Evolutionary conservation across 148 eudicot species (phyloP).

Genomic region (Rhododendron vialii): DNA sequence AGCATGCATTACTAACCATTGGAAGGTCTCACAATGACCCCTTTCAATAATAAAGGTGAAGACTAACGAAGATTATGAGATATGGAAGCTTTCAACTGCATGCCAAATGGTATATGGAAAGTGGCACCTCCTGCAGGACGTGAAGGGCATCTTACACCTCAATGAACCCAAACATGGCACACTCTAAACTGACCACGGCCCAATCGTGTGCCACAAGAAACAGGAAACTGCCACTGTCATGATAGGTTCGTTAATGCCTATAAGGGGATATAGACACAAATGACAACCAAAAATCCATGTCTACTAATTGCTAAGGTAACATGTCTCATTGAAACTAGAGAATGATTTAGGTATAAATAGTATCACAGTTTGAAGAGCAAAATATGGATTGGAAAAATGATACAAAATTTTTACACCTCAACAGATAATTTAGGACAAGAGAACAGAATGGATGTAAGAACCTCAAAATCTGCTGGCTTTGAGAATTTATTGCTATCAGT

Average conservation of each 20-base stretch:
- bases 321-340: not conserved
- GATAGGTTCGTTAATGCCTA: not conserved
- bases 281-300: not conserved
- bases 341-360: not conserved
- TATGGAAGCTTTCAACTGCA: not conserved
- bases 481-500: conserved; percentile 87
- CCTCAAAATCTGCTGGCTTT: conserved; percentile 92
- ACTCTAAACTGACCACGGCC: not conserved
- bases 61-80: not conserved
- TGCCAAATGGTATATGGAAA: not conserved
- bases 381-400: not conserved
- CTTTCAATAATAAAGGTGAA: not conserved
- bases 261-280: not conserved
- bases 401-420: not conserved
- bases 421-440: not conserved
- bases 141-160: not conserved
- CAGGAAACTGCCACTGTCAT: not conserved
- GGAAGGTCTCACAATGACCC: not conserved
- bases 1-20: not conserved
- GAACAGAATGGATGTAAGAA: conserved; percentile 12
- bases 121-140: not conserved
- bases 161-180: not conserved
- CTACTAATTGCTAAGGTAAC: not conserved
- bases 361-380: not conserved
- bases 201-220: not conserved